A percentile compares a stretch with the other conserved stretches of the same genome.
These are phyloP conservation scores for Cercophora newfieldiana DNA, from an alignment of 495 filamentous ascomycete species.

Conservation along the genomic window DNA sequence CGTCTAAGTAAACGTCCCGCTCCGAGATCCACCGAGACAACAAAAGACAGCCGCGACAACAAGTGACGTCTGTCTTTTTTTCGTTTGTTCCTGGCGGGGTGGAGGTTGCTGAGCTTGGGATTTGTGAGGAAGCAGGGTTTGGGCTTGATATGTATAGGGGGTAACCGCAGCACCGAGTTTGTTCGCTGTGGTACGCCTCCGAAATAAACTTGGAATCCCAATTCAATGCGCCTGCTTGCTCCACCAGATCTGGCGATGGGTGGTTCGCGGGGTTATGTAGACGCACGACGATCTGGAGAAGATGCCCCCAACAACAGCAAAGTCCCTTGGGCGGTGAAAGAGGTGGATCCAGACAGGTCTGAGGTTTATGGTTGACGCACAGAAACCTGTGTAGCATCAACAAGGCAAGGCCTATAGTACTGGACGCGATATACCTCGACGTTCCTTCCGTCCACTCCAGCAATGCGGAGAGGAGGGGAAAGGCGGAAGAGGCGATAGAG, in stretches of 20 bases:
- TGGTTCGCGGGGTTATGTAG: conserved; percentile 32
- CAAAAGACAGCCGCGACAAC: neutral
- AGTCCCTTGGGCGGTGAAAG: conserved; percentile 11
- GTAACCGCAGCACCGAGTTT: too few species aligned
- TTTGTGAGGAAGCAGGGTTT: too few species aligned
- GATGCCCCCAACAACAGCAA: neutral
- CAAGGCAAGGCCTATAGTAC: conserved; percentile 26
- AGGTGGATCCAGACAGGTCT: conserved; percentile 17
- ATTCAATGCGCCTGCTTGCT: conserved; percentile 12
- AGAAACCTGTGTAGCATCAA: conserved; percentile 21
- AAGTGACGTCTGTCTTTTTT: neutral
- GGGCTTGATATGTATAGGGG: conserved; percentile 5
- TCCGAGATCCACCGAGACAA: conserved; percentile 27
- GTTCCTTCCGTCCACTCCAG: conserved; percentile 14
- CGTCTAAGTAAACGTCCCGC: conserved; percentile 7
- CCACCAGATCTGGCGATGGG: conserved; percentile 18
- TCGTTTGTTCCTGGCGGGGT: neutral
- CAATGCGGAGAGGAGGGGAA: conserved; percentile 15
- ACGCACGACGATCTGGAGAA: conserved; percentile 10
- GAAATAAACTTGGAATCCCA: neutral
- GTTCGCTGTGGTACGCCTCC: neutral
- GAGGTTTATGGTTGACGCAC: conserved; percentile 24
- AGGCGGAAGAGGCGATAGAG: conserved; percentile 2
- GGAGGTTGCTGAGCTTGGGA: too few species aligned
- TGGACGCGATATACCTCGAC: conserved; percentile 24